A percentile compares a stretch with the other conserved stretches of the same genome.
Conservation (phyloP, 805 yeast species). For the Kodamaea kaohsiungensis region DNA sequence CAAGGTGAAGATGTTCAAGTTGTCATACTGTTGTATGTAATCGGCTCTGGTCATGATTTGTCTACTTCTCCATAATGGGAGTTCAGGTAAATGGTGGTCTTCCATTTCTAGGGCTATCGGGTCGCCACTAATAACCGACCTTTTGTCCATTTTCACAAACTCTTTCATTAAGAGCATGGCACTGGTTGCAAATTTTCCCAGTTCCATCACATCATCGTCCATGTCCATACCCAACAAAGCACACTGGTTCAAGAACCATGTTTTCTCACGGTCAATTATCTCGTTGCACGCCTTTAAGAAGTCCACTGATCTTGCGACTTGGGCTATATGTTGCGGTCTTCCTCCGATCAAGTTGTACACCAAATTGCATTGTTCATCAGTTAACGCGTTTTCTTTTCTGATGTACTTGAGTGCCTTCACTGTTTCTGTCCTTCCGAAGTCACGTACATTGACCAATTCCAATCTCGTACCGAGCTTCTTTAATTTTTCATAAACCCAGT, state of each 20-base stretch:
- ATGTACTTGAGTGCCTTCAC: constrained; percentile 53
- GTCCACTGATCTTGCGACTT: constrained; percentile 61
- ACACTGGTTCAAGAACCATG: constrained; percentile 85
- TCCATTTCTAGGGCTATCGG: constrained; percentile 7
- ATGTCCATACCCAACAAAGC: constrained; percentile 72
- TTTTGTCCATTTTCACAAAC: constrained; percentile 67
- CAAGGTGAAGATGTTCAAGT: constrained; percentile 75
- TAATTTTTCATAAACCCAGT: constrained; percentile 81
- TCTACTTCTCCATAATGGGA: constrained; percentile 82
- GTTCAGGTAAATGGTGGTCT: constrained; percentile 63
- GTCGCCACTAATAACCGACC: constrained; percentile 20
- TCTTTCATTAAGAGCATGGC: constrained; percentile 74
- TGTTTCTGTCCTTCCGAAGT: constrained; percentile 57
- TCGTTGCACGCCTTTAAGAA: constrained; percentile 63
- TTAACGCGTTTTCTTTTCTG: constrained; percentile 37
- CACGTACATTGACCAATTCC: constrained; percentile 69
- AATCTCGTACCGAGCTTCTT: constrained; percentile 71
- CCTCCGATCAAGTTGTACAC: constrained; percentile 78
- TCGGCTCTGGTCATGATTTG: constrained; percentile 86
- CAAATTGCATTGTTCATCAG: constrained; percentile 44
- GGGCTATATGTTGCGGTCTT: constrained; percentile 77
- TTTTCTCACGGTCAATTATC: constrained; percentile 75
- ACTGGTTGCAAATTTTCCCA: constrained; percentile 71
- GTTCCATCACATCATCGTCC: constrained; percentile 90
- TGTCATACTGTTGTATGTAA: constrained; percentile 72